Percentiles rank a stretch among this genome's conserved stretches.
Evolutionary conservation across 2,329 filamentous ascomycete species (phyloP).

Genomic region (Fusarium brevicatenulatum): DNA sequence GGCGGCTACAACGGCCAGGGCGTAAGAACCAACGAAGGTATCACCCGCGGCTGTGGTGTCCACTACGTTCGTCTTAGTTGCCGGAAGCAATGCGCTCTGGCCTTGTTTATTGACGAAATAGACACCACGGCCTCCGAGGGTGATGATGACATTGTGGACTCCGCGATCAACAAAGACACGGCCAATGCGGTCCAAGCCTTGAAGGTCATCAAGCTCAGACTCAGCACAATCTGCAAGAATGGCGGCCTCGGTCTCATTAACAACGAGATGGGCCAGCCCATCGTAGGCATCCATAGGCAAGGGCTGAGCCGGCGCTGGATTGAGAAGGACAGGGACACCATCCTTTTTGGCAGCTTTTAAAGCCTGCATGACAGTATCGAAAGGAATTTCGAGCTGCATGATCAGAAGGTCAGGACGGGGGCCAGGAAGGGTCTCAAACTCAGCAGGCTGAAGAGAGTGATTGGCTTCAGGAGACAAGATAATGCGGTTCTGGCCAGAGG

Average conservation of each 20-base stretch:
- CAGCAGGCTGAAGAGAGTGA: slow-evolving; percentile 54
- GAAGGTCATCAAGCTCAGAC: slow-evolving; percentile 58
- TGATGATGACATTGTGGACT: slow-evolving; percentile 82
- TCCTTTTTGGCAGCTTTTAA: slow-evolving; percentile 60
- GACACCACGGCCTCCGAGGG: slow-evolving; percentile 83
- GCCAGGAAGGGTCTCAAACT: slow-evolving; percentile 49
- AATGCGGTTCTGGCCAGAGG: slow-evolving; percentile 80
- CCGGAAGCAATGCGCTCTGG: slow-evolving; percentile 63
- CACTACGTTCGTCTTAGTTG: slow-evolving; percentile 78
- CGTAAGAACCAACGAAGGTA: slow-evolving; percentile 91
- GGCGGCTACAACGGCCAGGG: slow-evolving; percentile 73
- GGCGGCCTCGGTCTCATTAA: slow-evolving; percentile 91
- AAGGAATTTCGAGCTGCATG: slow-evolving; percentile 82
- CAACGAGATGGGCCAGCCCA: slow-evolving; percentile 79
- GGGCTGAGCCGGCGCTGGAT: slow-evolving; percentile 80
- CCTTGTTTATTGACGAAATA: slow-evolving; percentile 66
- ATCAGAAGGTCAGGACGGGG: slow-evolving; percentile 71
- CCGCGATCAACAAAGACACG: slow-evolving; percentile 73
- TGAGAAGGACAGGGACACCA: slow-evolving; percentile 76
- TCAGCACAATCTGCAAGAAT: slow-evolving; percentile 70
- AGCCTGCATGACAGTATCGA: slow-evolving; percentile 71
- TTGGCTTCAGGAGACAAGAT: slow-evolving; percentile 79
- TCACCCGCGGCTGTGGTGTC: slow-evolving; percentile 96
- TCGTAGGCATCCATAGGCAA: slow-evolving; percentile 74
- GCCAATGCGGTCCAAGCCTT: slow-evolving; percentile 60